A percentile compares a stretch with the other conserved stretches of the same genome.
These are phyloP conservation scores for Macrophomina pseudophaseolina DNA, from an alignment of 2,329 filamentous ascomycete genomes.

Conservation along the genomic window DNA sequence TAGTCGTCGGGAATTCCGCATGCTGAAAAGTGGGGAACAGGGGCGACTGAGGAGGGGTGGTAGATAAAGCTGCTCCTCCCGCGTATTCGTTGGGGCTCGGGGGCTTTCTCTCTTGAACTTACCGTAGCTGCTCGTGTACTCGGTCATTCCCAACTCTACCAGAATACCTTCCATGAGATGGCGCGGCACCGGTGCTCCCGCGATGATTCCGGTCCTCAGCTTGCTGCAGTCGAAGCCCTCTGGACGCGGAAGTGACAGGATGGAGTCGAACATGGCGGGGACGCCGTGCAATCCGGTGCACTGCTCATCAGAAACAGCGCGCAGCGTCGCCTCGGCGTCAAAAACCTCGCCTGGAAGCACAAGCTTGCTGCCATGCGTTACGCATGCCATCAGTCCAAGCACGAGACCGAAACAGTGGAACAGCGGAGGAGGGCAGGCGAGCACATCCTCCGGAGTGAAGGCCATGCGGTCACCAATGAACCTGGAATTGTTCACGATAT, in stretches of 20 bases:
- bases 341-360: conserved; percentile 79
- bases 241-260: conserved; percentile 57
- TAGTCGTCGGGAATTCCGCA: not conserved
- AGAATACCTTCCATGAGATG: conserved; percentile 77
- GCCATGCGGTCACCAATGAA: conserved; percentile 72
- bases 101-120: not conserved
- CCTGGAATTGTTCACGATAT: conserved; percentile 47
- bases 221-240: conserved; percentile 50
- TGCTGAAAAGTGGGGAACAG: not conserved
- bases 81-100: no score
- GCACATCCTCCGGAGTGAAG: conserved; percentile 64
- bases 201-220: conserved; percentile 78
- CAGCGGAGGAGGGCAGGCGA: conserved; percentile 82
- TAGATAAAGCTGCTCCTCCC: not conserved
- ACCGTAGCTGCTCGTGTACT: conserved; percentile 62
- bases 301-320: conserved; percentile 59
- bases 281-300: conserved; percentile 79
- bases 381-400: conserved; percentile 71
- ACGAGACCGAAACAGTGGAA: conserved; percentile 89
- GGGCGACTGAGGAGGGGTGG: not conserved
- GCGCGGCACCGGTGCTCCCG: conserved; percentile 75
- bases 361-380: conserved; percentile 77
- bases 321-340: conserved; percentile 68
- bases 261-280: conserved; percentile 81
- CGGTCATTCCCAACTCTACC: conserved; percentile 73